Base-by-base conservation (phyloP, 2,329 filamentous ascomycete genomes). In the Leptographium lundbergii region DNA sequence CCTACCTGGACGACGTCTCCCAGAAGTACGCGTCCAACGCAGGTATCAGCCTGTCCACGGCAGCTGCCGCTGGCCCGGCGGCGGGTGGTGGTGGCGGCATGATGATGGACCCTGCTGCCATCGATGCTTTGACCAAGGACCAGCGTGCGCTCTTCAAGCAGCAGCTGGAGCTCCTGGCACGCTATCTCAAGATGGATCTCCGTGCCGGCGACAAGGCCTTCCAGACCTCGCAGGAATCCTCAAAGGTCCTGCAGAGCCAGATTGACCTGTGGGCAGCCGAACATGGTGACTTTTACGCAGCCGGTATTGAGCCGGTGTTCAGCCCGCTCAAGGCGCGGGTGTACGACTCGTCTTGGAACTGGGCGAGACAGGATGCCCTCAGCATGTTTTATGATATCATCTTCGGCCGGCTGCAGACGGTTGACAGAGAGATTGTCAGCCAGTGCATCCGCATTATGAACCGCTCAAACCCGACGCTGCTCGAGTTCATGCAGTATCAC, bases 351-450 rank as follows among this genome's bases (percentile, higher is more conserved):
- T 95, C 91, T 0, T 99, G 94, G 94, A 99, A 99, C 73, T 99
- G 94, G 94, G 94, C 91, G 62, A 87, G 94, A 57, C 94, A 99
- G 71, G 94, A 99, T 72, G 94, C 92, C 32, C 83, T 99, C 58
- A 94, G 82, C 77, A 99, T 99, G 92, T 99, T 94, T 78, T 99
- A 91, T 75, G 94, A 99, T 69, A 95, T 99, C 69, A 96, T 99
- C 69, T 99, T 99, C 67, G 94, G 94, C 60, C 85, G 94, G 62
- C 84, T 99, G 58, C 85, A 94, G 77, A 89, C 86, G 56, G 88
- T 99, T 48, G 94, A 99, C 69, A 89, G 94, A 63, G 94, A 99
- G 73, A 99, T 97, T 67, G 94, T 99, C 70, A 96, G 91, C 74
- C 91, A 91, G 72, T 99, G 94, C 75, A 97, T 99, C 69, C 88